Base-by-base conservation (phyloP, 495 filamentous ascomycete species). In the Trichodelitschia bisporula region DNA sequence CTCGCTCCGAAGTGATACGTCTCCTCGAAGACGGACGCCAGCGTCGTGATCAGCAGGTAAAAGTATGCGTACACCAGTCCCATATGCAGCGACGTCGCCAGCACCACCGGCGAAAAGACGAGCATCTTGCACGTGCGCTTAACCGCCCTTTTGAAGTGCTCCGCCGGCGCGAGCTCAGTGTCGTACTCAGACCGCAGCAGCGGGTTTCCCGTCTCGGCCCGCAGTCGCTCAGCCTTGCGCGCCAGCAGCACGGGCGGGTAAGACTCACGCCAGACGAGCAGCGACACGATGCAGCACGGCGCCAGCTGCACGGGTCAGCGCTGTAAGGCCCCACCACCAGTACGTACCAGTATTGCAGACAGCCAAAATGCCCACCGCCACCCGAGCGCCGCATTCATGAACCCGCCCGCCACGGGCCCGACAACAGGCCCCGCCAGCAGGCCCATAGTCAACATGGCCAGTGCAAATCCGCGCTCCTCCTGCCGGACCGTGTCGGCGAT, bases 191-290 rank as follows among this genome's bases (percentile, higher is more conserved):
- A 35, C 17, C 39, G 38, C 2, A 43, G 31, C 4, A 16, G n/a
- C 2, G 30, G 17, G 28, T 44, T 44, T 9, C 29, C 30, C 6
- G 35, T 41, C 4, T 17, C 19, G 14, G 29, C 28, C 19, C 32
- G 39, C 9, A 72, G 44, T 23, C 39, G 55, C 34, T 47, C 46
- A 0, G 66, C 66, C 12, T 66, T 61, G 31, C 52, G 53, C 13
- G 58, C 55, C 8, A 68, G 55, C 3, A 72, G 50, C 2, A 69
- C 62, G 0, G 64, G 64, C 4, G 64, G 55, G 40, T 70, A 72
- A 3, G 45, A 46, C 28, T 52, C 49, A 10, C 28, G 30, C 42
- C 46, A 38, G 8, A 44, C 10, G 20, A 45, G 20, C 13, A 43
- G 26, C 6, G 26, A 32, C 5, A 38, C 30, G 27, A 46, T 15